Evolutionary conservation across 192 early-diverging fungal genomes (phyloP), one percentile per base, ranked within the genome.

Genomic region (Chytriomyces sp.): DNA sequence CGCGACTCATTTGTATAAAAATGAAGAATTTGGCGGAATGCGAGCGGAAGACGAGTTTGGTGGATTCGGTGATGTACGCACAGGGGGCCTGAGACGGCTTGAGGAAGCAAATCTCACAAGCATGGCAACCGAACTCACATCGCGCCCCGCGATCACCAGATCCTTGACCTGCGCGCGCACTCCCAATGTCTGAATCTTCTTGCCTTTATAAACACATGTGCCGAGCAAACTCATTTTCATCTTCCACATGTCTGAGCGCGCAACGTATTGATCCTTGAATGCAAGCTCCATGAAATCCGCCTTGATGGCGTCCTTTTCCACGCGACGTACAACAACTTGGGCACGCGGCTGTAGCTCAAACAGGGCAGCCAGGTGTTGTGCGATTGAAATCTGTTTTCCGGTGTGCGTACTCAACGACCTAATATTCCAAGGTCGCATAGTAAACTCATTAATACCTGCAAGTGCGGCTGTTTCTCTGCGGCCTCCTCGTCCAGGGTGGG

Each of bases 1-100:
- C 96, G 53, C 88, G 87, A 34, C 90, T 92, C 93, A 99, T 94
- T 81, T 99, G 96, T 25, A 99, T 89, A 75, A 96, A 94, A 17
- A 99, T 87, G 74, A 94, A 96, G 58, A 91, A 93, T 65, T 96
- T 94, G 10, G 94, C 95, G 0, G 95, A 94, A 68, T 93, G 93
- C 10, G 96, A 98, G 14, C 96, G 85, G 63, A 95, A 98, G 12
- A 98, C 93, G 31, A 89, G 80, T 77, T 91, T 89, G 7, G 95
- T 98, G 22, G 84, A 82, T 28, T 82, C 84, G 17, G 85, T 91
- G 30, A 99, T 85, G 59, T 90, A 93, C 28, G 92, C 96, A 59
- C 89, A 93, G 0, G 84, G 75, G 1, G 89, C 86, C 85, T 93
- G 77, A 57, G 14, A 30, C 14, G 53, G 12, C 26, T 68, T 59